Evolutionary conservation across 768 basidiomycete genomes (phyloP), one percentile per base, ranked within the genome.

Genomic region (Tubosaeta brunneosetosa): DNA sequence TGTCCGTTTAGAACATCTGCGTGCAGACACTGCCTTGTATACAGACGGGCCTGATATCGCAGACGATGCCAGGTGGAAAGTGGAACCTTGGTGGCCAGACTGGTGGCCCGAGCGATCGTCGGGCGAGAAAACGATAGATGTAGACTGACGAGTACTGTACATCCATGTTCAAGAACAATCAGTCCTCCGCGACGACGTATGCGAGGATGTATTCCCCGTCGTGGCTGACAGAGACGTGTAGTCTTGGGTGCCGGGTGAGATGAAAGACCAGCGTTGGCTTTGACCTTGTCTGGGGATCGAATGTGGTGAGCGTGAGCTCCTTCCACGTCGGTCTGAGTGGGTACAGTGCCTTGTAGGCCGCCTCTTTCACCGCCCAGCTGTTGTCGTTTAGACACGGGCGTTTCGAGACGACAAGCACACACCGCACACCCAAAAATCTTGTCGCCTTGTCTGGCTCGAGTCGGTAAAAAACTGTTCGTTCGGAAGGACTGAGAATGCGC

Each of bases 281-380:
- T 47, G 79, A 66, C 13, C 52, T 57, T 29, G 62, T 54, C 38
- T 71, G 46, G 34, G 72, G 63, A 36, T 66, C 69, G 43, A 69
- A 67, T 13, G 67, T 53, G 47, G 52, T 63, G 47, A 78, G 88
- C 6, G 78, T 77, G 53, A 92, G 66, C 25, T 91, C 81, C 61
- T 89, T 88, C 91, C 91, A 93, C 7, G 79, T 81, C 16, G 87
- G 81, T 31, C 62, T 72, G 38, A 77, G 63, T 0, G 90, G 90
- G 64, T 82, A 90, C 53, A 91, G 62, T 0, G 91, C 91, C 63
- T 94, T 94, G 73, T 92, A 94, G 0, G 84, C 83, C 0, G 91
- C 88, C 68, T 94, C 91, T 60, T 94, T 94, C 17, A 88, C 78
- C 31, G 82, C 75, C 88, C 89, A 94, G 14, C 91, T 93, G 52